Conservation (phyloP, 257 asterid genomes). For the Ehretia macrophylla region DNA sequence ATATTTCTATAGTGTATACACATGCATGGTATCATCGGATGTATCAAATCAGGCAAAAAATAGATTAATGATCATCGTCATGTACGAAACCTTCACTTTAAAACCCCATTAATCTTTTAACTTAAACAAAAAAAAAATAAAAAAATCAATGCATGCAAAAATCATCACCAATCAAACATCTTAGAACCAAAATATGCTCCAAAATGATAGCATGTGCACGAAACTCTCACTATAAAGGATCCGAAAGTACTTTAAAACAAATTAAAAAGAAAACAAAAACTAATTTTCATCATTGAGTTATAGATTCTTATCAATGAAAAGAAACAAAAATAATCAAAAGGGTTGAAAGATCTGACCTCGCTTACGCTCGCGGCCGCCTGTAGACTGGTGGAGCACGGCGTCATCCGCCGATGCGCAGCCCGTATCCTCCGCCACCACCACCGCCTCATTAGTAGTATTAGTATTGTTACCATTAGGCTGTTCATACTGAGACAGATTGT, state of each 20-base stretch:
- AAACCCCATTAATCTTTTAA: too few relatives aligned
- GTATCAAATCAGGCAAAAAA: too few relatives aligned
- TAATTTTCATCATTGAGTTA: background rate
- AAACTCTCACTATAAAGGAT: too few relatives aligned
- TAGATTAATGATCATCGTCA: too few relatives aligned
- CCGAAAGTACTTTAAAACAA: too few relatives aligned
- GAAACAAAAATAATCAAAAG: background rate
- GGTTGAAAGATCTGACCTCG: constrained; percentile 63
- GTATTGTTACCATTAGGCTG: constrained; percentile 19
- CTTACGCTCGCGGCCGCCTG: constrained; percentile 72
- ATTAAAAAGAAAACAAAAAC: background rate
- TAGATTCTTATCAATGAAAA: background rate
- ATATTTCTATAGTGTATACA: too few relatives aligned
- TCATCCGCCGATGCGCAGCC: constrained; percentile 84
- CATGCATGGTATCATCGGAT: too few relatives aligned
- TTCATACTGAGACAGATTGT: constrained; percentile 62
- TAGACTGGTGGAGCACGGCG: constrained; percentile 43
- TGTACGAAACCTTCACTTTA: too few relatives aligned
- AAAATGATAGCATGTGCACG: background rate
- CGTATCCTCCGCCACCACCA: constrained; percentile 24
- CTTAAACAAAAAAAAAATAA: too few relatives aligned
- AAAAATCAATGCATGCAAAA: too few relatives aligned
- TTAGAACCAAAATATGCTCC: background rate
- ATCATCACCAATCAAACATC: background rate
- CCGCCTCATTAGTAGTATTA: constrained; percentile 24